These are phyloP conservation scores for Apiotrichum domesticum DNA, from an alignment of 1,284 basidiomycete species.

Conservation along the genomic window DNA sequence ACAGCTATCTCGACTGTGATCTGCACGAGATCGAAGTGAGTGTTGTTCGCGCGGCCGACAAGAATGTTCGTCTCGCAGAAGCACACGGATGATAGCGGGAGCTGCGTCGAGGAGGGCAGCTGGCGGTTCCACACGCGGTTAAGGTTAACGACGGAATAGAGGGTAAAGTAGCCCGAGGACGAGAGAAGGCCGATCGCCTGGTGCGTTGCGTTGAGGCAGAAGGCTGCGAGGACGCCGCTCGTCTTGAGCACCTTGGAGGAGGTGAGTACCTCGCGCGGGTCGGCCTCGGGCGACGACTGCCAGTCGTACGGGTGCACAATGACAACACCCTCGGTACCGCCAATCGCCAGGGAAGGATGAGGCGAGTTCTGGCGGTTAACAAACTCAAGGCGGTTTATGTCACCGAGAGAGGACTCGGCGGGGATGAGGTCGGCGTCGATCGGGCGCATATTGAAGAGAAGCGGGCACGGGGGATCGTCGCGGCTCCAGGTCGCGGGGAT, in stretches of 20 bases:
- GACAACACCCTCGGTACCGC: slow-evolving; percentile 32
- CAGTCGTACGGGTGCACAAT: slow-evolving; percentile 22
- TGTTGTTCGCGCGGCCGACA: slow-evolving; percentile 34
- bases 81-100: slow-evolving; percentile 24
- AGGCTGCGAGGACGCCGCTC: slow-evolving; percentile 27
- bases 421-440: slow-evolving; percentile 4
- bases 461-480: slow-evolving; percentile 26
- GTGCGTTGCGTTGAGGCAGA: slow-evolving; percentile 36
- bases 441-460: slow-evolving; percentile 17
- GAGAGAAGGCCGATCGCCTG: slow-evolving; percentile 39
- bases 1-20: slow-evolving; percentile 34
- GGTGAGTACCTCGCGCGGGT: slow-evolving; percentile 12
- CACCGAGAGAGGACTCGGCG: slow-evolving; percentile 17
- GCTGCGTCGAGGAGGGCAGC: slow-evolving; percentile 22
- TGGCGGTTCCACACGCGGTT: slow-evolving; percentile 37
- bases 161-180: slow-evolving; percentile 22
- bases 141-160: slow-evolving; percentile 29
- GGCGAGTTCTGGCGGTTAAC: slow-evolving; percentile 22
- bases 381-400: slow-evolving; percentile 31
- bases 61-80: slow-evolving; percentile 41
- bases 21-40: slow-evolving; percentile 37
- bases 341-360: slow-evolving; percentile 26
- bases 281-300: slow-evolving; percentile 2
- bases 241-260: slow-evolving; percentile 28
- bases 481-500: slow-evolving; percentile 26